phyloP scores from a whole-genome alignment of 116 monocot species.

The Posidonia oceanica region DNA sequence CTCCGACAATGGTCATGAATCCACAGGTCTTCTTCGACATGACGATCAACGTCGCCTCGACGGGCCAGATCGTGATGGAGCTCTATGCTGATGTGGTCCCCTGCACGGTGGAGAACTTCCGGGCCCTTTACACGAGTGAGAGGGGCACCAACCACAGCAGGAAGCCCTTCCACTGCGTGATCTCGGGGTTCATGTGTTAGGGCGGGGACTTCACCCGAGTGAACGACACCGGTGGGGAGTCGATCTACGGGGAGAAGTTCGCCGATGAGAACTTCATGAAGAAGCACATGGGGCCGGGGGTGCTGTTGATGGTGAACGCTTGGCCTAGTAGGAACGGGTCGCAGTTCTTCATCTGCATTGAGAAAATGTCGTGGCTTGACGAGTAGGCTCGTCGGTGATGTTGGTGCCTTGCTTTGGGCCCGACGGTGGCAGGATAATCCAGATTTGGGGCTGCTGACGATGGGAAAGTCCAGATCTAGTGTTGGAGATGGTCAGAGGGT shows the following conservation, averaged over 20 bases:
- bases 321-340: constrained; percentile 22
- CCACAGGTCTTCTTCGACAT: constrained; percentile 20
- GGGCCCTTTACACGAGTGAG: constrained; percentile 8
- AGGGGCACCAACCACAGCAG: constrained; percentile 33
- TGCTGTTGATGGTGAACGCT: constrained; percentile 81
- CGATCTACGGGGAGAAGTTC: constrained; percentile 45
- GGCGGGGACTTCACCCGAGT: constrained; percentile 16
- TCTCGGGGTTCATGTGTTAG: constrained; percentile 81
- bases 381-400: constrained; percentile 52
- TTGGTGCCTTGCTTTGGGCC: too few relatives aligned
- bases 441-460: too few relatives aligned
- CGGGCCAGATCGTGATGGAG: constrained; percentile 57
- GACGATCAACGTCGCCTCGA: constrained; percentile 19
- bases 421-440: constrained; percentile 25
- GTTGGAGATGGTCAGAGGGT: too few relatives aligned
- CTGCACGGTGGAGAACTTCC: constrained; percentile 11
- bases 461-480: too few relatives aligned
- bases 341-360: too few relatives aligned
- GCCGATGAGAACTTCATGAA: too few relatives aligned
- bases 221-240: constrained; percentile 78
- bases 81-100: constrained; percentile 34
- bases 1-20: not conserved
- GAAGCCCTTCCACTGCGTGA: constrained; percentile 82
- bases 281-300: too few relatives aligned
- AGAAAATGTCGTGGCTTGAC: constrained; percentile 55